Base-by-base conservation (phyloP, 106 monocot species). In the Hemerocallis citrina region DNA sequence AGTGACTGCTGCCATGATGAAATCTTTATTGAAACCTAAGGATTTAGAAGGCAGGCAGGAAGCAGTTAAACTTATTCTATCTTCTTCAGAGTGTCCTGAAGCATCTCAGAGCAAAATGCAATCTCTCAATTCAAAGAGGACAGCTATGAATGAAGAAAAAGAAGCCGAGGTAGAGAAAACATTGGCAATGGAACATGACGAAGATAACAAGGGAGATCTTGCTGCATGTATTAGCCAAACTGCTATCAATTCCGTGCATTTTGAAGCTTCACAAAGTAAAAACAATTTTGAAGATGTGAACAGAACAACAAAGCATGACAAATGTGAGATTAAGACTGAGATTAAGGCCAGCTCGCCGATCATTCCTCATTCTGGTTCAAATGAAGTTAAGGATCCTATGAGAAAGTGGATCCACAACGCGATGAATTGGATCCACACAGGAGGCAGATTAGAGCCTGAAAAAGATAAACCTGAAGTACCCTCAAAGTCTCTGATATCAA, bases 191-290 rank as follows among this genome's bases (percentile, higher is more conserved):
- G 50, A 25, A 13, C 25, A 27, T 22, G 13, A 0, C 25, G 28
- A 27, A 15, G 50, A 13, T 27, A 6, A 15, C 13, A 41, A 41
- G 5, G 11, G 8, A 41, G 41, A 41, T 41, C 41, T 45, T 16
- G 45, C 45, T 45, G 45, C 17, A 17, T 45, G 45, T 19, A 45
- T 17, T 4, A 45, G n/a, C 20, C 45, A 45, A 9, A 50, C 42
- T 25, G 68, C 62, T 8, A 62, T 63, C 5, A 32, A 13, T 24
- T 22, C 68, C 25, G 30, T 58, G n/a, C 68, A 29, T 58, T 31
- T 8, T 3, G 48, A 64, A 34, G 1, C 20, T 36, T 34, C 48
- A 0, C 47, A 47, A 66, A 52, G 16, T 30, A 49, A 32, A 22
- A 21, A 44, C 24, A 52, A 20, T 25, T 31, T 32, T 56, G 21